Percentiles rank a stretch among this genome's conserved stretches.
Conservation (phyloP, 352 stramenopile genomes). For the Phytopythium kandeliae region DNA sequence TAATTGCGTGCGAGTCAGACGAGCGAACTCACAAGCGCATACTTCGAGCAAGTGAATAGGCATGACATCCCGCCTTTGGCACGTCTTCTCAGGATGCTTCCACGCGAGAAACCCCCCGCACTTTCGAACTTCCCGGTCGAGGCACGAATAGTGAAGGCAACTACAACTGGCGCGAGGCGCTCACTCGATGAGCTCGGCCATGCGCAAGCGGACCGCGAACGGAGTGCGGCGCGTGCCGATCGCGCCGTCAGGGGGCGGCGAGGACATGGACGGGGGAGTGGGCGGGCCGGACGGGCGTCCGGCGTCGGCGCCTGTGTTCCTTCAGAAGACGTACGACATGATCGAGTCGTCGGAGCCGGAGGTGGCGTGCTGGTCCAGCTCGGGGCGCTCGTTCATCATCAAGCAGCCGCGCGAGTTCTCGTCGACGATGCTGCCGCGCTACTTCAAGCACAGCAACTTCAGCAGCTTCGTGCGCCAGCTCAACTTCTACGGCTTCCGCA, state of each 20-base stretch:
- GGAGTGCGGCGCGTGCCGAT: background rate
- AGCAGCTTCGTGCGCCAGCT: slow-evolving; percentile 91
- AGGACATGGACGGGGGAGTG: background rate
- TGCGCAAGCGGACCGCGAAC: slow-evolving; percentile 20
- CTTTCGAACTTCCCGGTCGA: slow-evolving; percentile 4
- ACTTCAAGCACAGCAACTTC: slow-evolving; percentile 96
- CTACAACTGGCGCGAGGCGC: no score
- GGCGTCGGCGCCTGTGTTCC: slow-evolving; percentile 64
- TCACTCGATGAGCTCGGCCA: slow-evolving; percentile 29
- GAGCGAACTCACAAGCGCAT: no score
- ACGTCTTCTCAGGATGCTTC: background rate
- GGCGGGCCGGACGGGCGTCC: background rate
- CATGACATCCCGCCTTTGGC: background rate
- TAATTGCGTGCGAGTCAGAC: no score
- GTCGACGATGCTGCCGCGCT: slow-evolving; percentile 85
- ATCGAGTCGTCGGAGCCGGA: slow-evolving; percentile 81
- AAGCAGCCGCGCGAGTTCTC: slow-evolving; percentile 91
- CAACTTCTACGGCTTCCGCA: slow-evolving; percentile 94
- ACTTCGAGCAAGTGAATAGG: background rate
- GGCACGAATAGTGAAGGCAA: no score
- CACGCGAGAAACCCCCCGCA: slow-evolving; percentile 1
- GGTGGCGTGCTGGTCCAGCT: slow-evolving; percentile 79
- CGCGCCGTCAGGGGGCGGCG: slow-evolving; percentile 5
- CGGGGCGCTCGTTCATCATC: slow-evolving; percentile 87
- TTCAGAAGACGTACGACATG: slow-evolving; percentile 93